Base-by-base conservation (phyloP, 371 early-diverging fungal species). In the Rhizopus sp. region DNA sequence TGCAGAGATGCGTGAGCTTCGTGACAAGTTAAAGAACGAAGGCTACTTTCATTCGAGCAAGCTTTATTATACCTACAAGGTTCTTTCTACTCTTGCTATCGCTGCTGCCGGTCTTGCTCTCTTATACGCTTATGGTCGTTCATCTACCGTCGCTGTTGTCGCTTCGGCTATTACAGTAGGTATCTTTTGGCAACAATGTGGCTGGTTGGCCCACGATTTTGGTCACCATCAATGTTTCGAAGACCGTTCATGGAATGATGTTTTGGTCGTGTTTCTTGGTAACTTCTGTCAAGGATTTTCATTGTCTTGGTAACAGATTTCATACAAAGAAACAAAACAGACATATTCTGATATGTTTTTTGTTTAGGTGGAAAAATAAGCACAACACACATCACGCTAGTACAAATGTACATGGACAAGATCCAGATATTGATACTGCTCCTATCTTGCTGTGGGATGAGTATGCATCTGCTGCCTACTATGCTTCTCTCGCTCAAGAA, bases 381-480 rank as follows among this genome's bases (percentile, higher is more conserved):
- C 94, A 94, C 79, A 90, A 88, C 75, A 91, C 93, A 7, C 94
- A 94, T 64, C 94, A 94, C 68, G 87, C 87, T 9, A 83, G 86
- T 5, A 90, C 93, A 55, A 94, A 94, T 62, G 86, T 94, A 53
- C 89, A 89, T 68, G 79, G 78, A 8, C 84, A 85, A 46, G 94
- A 94, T 79, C 94, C 94, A 53, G 94, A 94, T 72, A 93, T 94
- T 57, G 83, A 89, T 75, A 94, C 94, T 4, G 86, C 90, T 68
- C 93, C 93, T 16, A 70, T 90, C 38, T 79, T 93, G 56, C 80
- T 89, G 45, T 93, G 93, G 93, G 87, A 89, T 53, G 93, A 94
- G 72, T 83, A 88, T 73, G 91, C 93, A 16, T 71, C 84, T 53
- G 92, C 90, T 64, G 67, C 90, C 10, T 81, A 80, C 47, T 88